Base-by-base conservation (phyloP, 1,139 yeast genomes). In the Keqinozyma sinolaborantium region DNA sequence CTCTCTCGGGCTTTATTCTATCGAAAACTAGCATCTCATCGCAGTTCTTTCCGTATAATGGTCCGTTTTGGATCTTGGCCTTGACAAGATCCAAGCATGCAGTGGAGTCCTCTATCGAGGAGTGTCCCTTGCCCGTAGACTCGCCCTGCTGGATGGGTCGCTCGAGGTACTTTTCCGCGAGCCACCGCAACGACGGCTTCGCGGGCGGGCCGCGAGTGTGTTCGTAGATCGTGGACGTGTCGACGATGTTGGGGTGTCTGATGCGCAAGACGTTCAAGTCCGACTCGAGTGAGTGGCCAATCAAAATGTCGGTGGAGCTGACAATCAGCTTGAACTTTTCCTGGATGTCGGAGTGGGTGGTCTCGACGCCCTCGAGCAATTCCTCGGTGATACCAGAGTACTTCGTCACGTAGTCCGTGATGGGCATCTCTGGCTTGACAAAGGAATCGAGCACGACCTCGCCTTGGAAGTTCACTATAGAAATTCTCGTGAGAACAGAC, bases 381-480 rank as follows among this genome's bases (percentile, higher is more conserved):
- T 81, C 92, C 36, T 71, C 75, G 0, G 96, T 86, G 29, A 92
- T 85, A 0, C 98, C 98, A 14, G 96, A 87, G 50, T 76, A 92
- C 44, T 66, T 64, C 0, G 97, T 92, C 16, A 84, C 60, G 50
- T 90, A 92, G 53, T 92, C 94, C 1, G 73, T 73, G 32, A 92
- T 87, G 25, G 71, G 75, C 19, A 72, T 83, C 1, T 63, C 65
- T 0, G 97, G 98, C 48, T 83, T 78, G 4, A 92, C 96, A 16
- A 78, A 68, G 41, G 78, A 72, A 50, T 90, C 96, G 37, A 83
- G 56, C 1, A 90, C 58, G 0, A 78, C 72, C 5, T 72, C 69
- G 8, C 73, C 75, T 24, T 77, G 65, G 47, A 77, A 78, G 50
- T 85, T 78, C 2, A 87, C 71, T 12, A 92, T 47, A 1, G 96